Evolutionary conservation across 345 rosid species (phyloP), one percentile per base, ranked within the genome.

Genomic region (Camelina neglecta): DNA sequence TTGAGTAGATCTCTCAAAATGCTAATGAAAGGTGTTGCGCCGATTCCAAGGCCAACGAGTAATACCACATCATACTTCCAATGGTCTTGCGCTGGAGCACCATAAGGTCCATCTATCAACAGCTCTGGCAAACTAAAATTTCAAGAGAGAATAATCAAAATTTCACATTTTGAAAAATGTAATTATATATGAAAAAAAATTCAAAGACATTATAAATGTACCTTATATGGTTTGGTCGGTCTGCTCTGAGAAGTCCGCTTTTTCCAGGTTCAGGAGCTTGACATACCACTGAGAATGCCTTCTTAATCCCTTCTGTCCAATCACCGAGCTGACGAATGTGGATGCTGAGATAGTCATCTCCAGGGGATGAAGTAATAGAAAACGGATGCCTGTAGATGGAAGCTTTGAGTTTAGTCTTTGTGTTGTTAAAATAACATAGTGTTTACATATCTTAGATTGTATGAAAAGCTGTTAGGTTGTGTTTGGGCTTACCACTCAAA

Each of bases 341-440:
- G 70, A 79, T 75, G 65, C 96, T 94, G 12, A 94, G 92, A 81
- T 81, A 92, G 63, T 92, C 92, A 76, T 94, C 96, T 36, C 85
- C 91, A 33, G 98, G 98, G 24, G 96, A 93, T 7, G 98, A 92
- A 33, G 98, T 94, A 60, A 94, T 90, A 20, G 98, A 94, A 86
- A 94, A 94, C 23, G 98, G 98, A 84, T 94, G 98, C 98, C 98
- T 94, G 88, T 29, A 68, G 42, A 77, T 49, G 23, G 36, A 41
- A 6, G 44, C 8, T 65, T 65, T 20, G 60, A 23, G 21, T 58
- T 29, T 65, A 65, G 18, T 39, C 47, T 45, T 63, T 45, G 0
- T 31, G 38, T 10, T 33, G 38, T 65, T 24, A 12, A 60, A 24
- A 31, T 20, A 73, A 44, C 56, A 41, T 10, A 29, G 13, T 29